Conservation (phyloP, 768 basidiomycete genomes). For the Leccinum ochraceum region DNA sequence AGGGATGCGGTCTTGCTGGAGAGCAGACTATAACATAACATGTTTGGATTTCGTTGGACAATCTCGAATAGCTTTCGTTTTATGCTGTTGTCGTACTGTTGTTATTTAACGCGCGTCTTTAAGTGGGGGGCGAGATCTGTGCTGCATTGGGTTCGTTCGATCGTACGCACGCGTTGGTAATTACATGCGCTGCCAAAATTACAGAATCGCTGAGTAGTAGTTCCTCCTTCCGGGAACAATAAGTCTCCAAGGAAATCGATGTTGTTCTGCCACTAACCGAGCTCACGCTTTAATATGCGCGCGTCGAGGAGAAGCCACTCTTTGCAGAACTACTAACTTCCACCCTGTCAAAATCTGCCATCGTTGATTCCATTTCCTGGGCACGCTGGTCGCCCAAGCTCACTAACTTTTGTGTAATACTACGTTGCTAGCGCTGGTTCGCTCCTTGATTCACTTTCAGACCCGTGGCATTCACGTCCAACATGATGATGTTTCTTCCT, state of each 20-base stretch:
- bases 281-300: conserved; percentile 3
- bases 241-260: conserved; percentile 28
- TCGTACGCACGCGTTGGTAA: neutral
- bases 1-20: conserved; percentile 51
- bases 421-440: conserved; percentile 23
- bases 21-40: conserved; percentile 49
- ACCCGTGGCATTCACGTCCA: conserved; percentile 5
- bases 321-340: neutral
- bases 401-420: conserved; percentile 8
- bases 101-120: neutral
- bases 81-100: neutral
- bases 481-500: conserved; percentile 27
- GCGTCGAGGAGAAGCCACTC: neutral
- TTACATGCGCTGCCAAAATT: conserved; percentile 5
- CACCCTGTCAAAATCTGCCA: neutral
- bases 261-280: neutral
- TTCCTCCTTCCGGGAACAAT: conserved; percentile 27
- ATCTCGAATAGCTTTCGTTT: neutral
- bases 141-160: neutral
- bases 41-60: neutral
- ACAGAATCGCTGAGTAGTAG: conserved; percentile 8
- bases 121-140: neutral
- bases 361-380: conserved; percentile 4
- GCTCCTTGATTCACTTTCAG: conserved; percentile 10
- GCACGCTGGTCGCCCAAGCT: conserved; percentile 32